Conservation (phyloP, 2,329 filamentous ascomycete species). For the Neopestalotiopsis clavispora region DNA sequence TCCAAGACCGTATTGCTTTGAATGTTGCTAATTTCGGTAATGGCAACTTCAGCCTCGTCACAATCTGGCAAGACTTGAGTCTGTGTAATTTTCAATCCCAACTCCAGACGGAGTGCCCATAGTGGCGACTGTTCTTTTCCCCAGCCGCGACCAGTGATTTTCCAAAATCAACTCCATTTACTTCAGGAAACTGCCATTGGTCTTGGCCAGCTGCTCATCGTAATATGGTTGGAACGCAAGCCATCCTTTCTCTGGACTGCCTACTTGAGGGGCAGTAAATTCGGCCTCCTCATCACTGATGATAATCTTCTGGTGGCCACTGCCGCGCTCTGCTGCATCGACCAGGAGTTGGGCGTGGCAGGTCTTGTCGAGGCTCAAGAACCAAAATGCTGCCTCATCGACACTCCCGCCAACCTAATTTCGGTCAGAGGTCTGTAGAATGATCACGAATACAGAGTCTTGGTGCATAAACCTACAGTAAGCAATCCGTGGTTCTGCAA, state of each 20-base stretch:
- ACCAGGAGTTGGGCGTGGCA: conserved; percentile 66
- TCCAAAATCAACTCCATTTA: not conserved
- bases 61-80: too few relatives aligned
- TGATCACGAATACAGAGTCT: not conserved
- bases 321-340: conserved; percentile 54
- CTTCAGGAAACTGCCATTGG: conserved; percentile 13
- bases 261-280: conserved; percentile 31
- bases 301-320: conserved; percentile 32
- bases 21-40: too few relatives aligned
- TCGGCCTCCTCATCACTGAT: conserved; percentile 36
- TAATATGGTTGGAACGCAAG: conserved; percentile 27
- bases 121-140: too few relatives aligned
- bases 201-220: conserved; percentile 20
- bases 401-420: conserved; percentile 54
- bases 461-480: conserved; percentile 41
- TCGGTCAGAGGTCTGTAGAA: not conserved
- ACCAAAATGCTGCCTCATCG: conserved; percentile 69
- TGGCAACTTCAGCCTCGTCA: too few relatives aligned
- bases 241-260: conserved; percentile 37
- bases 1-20: too few relatives aligned
- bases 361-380: conserved; percentile 64
- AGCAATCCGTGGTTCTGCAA: conserved; percentile 68
- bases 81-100: too few relatives aligned
- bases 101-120: too few relatives aligned
- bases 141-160: too few relatives aligned